These are phyloP conservation scores for Jaapia argillacea DNA, from an alignment of 768 basidiomycete genomes.

Conservation along the genomic window DNA sequence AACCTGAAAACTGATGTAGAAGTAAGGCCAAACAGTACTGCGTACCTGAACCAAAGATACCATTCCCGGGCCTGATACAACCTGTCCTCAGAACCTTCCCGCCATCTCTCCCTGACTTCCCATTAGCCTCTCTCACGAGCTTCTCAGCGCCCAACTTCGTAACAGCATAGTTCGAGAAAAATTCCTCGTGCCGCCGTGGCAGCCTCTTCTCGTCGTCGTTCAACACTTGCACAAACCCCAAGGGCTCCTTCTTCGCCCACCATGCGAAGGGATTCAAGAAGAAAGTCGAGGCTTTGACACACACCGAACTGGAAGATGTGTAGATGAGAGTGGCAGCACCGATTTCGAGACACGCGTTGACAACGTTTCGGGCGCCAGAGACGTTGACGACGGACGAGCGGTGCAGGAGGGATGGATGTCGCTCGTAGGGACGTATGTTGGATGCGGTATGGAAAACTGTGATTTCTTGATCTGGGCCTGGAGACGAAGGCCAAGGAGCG, in stretches of 20 bases:
- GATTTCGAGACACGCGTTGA: conserved; percentile 42
- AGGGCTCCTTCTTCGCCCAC: conserved; percentile 63
- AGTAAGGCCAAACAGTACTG: too few relatives aligned
- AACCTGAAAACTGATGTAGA: too few relatives aligned
- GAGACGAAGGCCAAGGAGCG: conserved; percentile 44
- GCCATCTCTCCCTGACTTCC: conserved; percentile 19
- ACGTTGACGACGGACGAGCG: conserved; percentile 58
- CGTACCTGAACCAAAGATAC: conserved; percentile 64
- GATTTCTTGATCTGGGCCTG: conserved; percentile 24
- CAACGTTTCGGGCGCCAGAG: conserved; percentile 54
- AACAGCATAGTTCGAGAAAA: conserved; percentile 73
- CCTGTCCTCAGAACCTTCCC: conserved; percentile 51
- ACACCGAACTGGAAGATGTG: conserved; percentile 66
- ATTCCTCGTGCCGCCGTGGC: conserved; percentile 46
- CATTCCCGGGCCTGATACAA: conserved; percentile 71
- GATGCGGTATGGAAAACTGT: conserved; percentile 75
- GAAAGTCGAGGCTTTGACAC: conserved; percentile 45
- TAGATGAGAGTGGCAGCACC: conserved; percentile 55
- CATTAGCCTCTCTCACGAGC: conserved; percentile 31
- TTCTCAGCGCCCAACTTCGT: conserved; percentile 53
- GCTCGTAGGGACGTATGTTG: conserved; percentile 72
- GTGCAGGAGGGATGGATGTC: conserved; percentile 35
- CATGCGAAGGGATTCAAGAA: conserved; percentile 77
- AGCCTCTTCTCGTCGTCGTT: conserved; percentile 46
- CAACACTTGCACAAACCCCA: conserved; percentile 49